Conservation (phyloP, 1,284 basidiomycete genomes). For the Sporisorium exsertum region DNA sequence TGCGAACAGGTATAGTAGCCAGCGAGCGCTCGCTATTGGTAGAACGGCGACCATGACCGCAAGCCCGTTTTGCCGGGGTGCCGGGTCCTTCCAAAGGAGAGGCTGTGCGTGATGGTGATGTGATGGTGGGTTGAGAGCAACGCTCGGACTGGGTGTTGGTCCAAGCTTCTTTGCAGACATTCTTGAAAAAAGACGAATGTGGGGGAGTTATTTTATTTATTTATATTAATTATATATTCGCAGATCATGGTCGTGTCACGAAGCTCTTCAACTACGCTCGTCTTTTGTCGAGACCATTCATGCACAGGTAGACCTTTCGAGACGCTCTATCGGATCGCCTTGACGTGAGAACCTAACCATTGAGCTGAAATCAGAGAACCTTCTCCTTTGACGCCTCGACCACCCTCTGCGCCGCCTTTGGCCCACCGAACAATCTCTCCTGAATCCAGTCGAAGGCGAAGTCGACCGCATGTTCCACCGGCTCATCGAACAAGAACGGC, state of each 20-base stretch:
- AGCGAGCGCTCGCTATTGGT: background rate
- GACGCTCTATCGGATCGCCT: background rate
- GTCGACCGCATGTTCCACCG: constrained; percentile 72
- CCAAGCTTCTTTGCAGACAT: background rate
- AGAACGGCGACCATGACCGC: background rate
- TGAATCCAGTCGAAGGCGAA: constrained; percentile 71
- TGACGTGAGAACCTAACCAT: background rate
- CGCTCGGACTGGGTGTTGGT: background rate
- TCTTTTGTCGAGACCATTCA: background rate
- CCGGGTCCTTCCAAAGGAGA: background rate
- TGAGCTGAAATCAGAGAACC: constrained; percentile 8
- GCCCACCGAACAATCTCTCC: constrained; percentile 29
- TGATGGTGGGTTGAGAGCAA: background rate
- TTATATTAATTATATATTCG: no score
- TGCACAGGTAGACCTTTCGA: background rate
- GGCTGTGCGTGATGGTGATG: background rate
- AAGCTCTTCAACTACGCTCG: background rate
- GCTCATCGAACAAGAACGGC: constrained; percentile 64
- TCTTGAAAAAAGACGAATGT: background rate
- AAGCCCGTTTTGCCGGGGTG: background rate
- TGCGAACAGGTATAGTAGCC: background rate
- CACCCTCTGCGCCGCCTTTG: constrained; percentile 30
- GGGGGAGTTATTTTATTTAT: background rate
- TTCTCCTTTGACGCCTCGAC: constrained; percentile 41
- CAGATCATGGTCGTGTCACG: background rate